These are phyloP conservation scores for Podaxis sp. DNA, from an alignment of 768 basidiomycete species.

Conservation along the genomic window DNA sequence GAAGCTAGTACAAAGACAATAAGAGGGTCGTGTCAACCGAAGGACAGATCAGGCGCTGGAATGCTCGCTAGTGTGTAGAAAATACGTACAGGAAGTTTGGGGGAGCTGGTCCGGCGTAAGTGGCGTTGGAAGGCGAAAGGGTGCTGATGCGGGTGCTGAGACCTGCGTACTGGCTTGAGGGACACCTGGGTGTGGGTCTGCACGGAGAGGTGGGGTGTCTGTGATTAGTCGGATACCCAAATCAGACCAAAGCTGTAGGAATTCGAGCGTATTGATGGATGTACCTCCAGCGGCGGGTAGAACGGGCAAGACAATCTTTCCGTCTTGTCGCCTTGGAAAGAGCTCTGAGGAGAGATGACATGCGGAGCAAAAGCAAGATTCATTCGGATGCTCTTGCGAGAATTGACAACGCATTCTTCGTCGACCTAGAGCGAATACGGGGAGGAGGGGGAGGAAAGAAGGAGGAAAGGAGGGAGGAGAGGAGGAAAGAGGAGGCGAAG, in stretches of 20 bases:
- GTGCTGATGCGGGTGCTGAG: neutral
- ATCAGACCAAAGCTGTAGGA: neutral
- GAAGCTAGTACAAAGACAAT: neutral
- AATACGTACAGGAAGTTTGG: constrained; percentile 11
- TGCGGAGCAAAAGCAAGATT: constrained; percentile 13
- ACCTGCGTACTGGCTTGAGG: neutral
- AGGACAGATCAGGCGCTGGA: neutral
- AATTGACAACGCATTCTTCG: constrained; percentile 10
- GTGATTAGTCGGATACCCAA: neutral
- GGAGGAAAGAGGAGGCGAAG: neutral
- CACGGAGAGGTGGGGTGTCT: constrained; percentile 1
- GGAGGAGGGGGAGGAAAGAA: neutral
- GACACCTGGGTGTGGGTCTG: neutral
- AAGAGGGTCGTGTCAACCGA: neutral
- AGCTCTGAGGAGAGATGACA: constrained; percentile 16
- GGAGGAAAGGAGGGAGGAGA: neutral
- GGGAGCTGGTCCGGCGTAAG: constrained; percentile 6
- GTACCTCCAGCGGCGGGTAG: constrained; percentile 4
- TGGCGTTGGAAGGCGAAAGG: constrained; percentile 7
- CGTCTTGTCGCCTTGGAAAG: constrained; percentile 17
- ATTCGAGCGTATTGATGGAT: neutral
- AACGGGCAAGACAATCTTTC: constrained; percentile 12
- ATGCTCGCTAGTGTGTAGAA: neutral
- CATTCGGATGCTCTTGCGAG: constrained; percentile 12
- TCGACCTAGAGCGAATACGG: neutral